Evolutionary conservation across 2,329 filamentous ascomycete genomes (phyloP), one percentile per base, ranked within the genome.

Genomic region (Calonectria pteridis): DNA sequence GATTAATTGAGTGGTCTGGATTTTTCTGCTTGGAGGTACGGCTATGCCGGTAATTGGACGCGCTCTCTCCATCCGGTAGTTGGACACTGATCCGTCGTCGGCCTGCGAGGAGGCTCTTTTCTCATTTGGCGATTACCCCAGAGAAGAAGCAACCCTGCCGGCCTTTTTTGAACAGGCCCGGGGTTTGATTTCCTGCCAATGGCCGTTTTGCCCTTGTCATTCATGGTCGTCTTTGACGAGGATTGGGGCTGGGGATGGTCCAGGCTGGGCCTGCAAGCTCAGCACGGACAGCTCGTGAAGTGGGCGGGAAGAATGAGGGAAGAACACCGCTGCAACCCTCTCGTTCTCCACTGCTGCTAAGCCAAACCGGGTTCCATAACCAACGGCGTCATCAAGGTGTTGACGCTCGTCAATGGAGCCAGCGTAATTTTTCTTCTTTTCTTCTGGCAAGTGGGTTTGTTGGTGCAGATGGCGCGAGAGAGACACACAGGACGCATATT

Each of bases 91-190:
- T 46, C 66, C 31, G 35, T 37, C 26, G 31, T 63, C 23, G 26
- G 14, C 31, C 33, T 4, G 43, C 26, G 33, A 49, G 35, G 43
- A 49, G 35, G 65, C 63, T 53, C 66, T 62, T 33, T 28, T 31
- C 23, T 71, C 63, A 51, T 37, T 46, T 65, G 29, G 58, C 59
- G 11, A 69, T 69, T 78, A 78, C 77, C 72, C 78, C 76, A 77
- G 75, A 78, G 71, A 76, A 66, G 69, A 20, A 49, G 55, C 58
- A 23, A 66, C 53, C 67, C 59, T 74, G 33, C 14, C 53, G 31
- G 58, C 59, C 59, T 40, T 62, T 62, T 59, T 28, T 40, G 26
- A 40, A 16, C 51, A 40, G 14, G 63, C 26, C 55, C 55, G 43
- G 69, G 69, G 69, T 26, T 35, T 28, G 26, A 43, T 28, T 65